Evolutionary conservation across 495 filamentous ascomycete species (phyloP), one percentile per base, ranked within the genome.

Genomic region (Neurospora sp.): DNA sequence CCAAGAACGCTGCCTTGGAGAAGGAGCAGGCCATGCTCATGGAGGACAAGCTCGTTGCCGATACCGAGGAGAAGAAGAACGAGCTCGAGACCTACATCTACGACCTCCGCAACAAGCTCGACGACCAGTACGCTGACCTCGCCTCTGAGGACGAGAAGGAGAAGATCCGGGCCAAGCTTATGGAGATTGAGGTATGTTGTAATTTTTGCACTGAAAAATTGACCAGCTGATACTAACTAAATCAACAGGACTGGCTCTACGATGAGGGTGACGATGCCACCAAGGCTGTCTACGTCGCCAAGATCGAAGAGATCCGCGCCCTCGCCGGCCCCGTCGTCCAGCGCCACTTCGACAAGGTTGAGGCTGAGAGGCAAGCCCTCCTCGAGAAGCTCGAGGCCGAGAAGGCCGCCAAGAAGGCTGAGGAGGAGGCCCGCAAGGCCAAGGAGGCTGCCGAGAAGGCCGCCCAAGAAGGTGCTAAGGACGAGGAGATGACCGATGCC

Each of bases 31-130:
- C 90, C 74, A 97, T 99, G 96, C 88, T 93, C 80, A 95, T 96
- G 91, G 93, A 98, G 82, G 96, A 99, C 86, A 99, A 98, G 87
- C 89, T 98, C 44, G 95, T 99, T 54, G 93, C 94, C 72, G 96
- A 98, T 82, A 99, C 96, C 31, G 96, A 98, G 80, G 93, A 98
- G 86, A 96, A 96, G 88, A 98, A 98, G 93, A 99, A 99, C 86
- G 96, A 98, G 82, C 92, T 99, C 49, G 96, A 99, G 87, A 90
- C 92, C 44, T 95, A 90, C 83, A 98, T 98, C 86, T 99, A 99
- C 84, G 93, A 97, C 77, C 87, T 96, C 79, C 91, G 95, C 75
- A 93, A 93, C 85, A 97, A 97, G 89, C 88, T 98, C 70, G 93
- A 97, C 77, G 93, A 94, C 75, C 88, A 92, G 76, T 98, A 96